phyloP scores from a whole-genome alignment of 345 rosid genomes.

The Streptanthus diversifolius region DNA sequence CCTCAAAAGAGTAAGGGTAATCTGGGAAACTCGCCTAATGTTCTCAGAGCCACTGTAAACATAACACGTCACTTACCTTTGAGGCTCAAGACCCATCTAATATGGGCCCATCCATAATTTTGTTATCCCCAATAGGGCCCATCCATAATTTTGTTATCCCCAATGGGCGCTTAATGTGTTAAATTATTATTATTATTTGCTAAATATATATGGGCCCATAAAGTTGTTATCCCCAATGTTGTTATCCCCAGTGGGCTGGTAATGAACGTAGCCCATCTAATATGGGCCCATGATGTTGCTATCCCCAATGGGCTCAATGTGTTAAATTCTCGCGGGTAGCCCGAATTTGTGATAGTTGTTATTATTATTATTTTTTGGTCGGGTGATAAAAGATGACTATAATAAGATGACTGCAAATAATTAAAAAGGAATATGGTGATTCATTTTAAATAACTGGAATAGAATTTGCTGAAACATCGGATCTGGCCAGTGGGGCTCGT shows the following conservation, averaged over 20 bases:
- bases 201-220: no score
- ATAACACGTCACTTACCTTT: slow-evolving; percentile 18
- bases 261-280: no score
- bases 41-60: slow-evolving; percentile 9
- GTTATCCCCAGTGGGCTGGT: no score
- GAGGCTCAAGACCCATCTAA: not conserved
- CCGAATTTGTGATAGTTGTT: not conserved
- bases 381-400: no score
- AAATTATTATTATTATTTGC: no score
- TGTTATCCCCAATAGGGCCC: not conserved
- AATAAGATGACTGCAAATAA: no score
- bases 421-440: no score
- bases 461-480: slow-evolving; percentile 27
- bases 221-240: no score
- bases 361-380: no score
- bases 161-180: not conserved
- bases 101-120: not conserved
- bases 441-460: not conserved
- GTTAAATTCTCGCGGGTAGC: not conserved
- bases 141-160: not conserved
- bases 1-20: not conserved
- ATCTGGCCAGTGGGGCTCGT: slow-evolving; percentile 16
- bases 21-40: slow-evolving; percentile 2
- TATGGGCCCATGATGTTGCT: not conserved
- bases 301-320: not conserved